These are phyloP conservation scores for Phlyctochytrium bullatum DNA, from an alignment of 192 early-diverging fungal species.

Conservation along the genomic window DNA sequence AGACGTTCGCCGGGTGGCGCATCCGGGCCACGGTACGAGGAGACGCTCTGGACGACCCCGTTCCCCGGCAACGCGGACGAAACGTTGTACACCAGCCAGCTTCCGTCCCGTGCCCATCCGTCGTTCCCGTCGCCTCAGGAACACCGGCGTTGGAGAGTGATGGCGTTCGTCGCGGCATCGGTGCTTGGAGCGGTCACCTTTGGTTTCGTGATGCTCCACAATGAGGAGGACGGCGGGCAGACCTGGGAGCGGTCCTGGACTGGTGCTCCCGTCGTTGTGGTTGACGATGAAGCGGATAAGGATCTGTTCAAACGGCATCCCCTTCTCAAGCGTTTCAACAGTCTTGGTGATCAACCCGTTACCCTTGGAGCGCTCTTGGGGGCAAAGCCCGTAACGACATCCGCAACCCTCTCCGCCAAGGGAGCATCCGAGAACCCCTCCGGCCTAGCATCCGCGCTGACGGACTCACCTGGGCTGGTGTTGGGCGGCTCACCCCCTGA, in stretches of 20 bases:
- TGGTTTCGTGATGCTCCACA: slow-evolving; percentile 12
- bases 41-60: background rate
- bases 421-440: background rate
- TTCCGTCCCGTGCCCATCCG: slow-evolving; percentile 13
- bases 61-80: background rate
- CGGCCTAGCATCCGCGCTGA: background rate
- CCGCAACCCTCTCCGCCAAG: background rate
- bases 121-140: slow-evolving; percentile 4
- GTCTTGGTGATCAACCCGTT: too few relatives aligned
- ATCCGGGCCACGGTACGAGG: too few relatives aligned
- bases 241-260: too few relatives aligned
- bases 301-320: too few relatives aligned
- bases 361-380: too few relatives aligned
- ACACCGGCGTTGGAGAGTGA: background rate
- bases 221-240: too few relatives aligned
- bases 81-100: background rate
- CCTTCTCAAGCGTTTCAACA: too few relatives aligned
- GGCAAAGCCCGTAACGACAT: background rate
- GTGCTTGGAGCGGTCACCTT: background rate
- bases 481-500: background rate
- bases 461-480: too few relatives aligned
- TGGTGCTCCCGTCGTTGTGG: too few relatives aligned
- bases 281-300: too few relatives aligned
- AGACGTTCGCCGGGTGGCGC: too few relatives aligned
- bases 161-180: slow-evolving; percentile 11